A percentile compares a stretch with the other conserved stretches of the same genome.
Conservation (phyloP, 1,139 yeast species). For the Scheffersomyces lignicola region DNA sequence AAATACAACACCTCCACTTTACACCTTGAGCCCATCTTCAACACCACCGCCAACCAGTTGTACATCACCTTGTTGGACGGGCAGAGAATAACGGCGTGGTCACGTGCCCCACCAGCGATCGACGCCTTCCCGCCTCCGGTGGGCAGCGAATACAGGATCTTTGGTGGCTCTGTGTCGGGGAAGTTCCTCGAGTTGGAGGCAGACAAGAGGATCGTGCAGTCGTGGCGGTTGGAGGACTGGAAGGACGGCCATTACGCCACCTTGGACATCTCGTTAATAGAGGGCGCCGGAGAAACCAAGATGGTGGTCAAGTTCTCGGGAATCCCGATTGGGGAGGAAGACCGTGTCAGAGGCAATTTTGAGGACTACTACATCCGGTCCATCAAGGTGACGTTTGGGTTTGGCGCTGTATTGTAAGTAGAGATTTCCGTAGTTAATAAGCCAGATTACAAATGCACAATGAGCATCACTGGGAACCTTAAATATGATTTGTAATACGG, state of each 20-base stretch:
- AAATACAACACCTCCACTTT: slow-evolving; percentile 78
- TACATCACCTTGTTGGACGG: slow-evolving; percentile 75
- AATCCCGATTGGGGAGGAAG: slow-evolving; percentile 98
- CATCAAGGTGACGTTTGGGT: slow-evolving; percentile 89
- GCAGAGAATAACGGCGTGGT: slow-evolving; percentile 83
- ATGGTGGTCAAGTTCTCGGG: slow-evolving; percentile 81
- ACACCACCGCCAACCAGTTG: slow-evolving; percentile 83
- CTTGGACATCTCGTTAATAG: slow-evolving; percentile 63
- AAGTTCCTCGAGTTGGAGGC: slow-evolving; percentile 59
- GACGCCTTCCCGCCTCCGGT: slow-evolving; percentile 50
- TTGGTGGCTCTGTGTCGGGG: slow-evolving; percentile 89
- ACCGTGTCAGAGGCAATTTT: slow-evolving; percentile 78
- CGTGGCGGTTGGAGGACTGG: slow-evolving; percentile 93
- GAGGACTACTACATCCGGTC: slow-evolving; percentile 86
- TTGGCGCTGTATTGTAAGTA: slow-evolving; percentile 76
- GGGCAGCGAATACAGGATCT: slow-evolving; percentile 67
- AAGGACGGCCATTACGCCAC: slow-evolving; percentile 76
- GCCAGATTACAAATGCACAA: neutral
- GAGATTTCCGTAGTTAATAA: slow-evolving; percentile 1
- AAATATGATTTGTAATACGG: neutral
- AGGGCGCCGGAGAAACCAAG: slow-evolving; percentile 80
- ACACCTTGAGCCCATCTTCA: slow-evolving; percentile 76
- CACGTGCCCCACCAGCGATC: slow-evolving; percentile 72
- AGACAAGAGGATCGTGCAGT: slow-evolving; percentile 60
- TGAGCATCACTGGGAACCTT: neutral